A percentile compares a stretch with the other conserved stretches of the same genome.
Evolutionary conservation across 2,329 filamentous ascomycete species (phyloP).

Genomic region (Lasiodiplodia gonubiensis): DNA sequence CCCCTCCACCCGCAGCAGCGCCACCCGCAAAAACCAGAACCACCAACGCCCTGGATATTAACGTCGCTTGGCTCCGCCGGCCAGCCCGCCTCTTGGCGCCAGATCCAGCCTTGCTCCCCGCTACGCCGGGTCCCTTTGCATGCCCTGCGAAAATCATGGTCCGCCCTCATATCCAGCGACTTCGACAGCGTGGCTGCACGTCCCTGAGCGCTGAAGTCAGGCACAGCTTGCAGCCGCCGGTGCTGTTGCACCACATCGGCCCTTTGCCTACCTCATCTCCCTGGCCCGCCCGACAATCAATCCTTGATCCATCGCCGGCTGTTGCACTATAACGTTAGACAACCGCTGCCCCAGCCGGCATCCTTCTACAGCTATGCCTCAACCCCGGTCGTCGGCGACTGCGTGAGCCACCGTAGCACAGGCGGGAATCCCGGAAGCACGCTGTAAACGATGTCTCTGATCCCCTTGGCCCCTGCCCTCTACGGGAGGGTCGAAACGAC

Average conservation of each 20-base stretch:
- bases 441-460: conserved; percentile 19
- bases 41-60: conserved; percentile 18
- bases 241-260: conserved; percentile 18
- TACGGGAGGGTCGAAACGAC: conserved; percentile 13
- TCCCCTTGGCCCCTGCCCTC: conserved; percentile 19
- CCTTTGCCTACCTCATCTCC: conserved; percentile 26
- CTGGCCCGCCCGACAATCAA: conserved; percentile 5
- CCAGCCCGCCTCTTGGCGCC: neutral
- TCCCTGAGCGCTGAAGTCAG: conserved; percentile 11
- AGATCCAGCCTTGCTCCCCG: neutral
- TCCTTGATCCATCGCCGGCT: conserved; percentile 7
- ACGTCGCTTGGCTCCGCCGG: conserved; percentile 4
- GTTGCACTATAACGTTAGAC: conserved; percentile 13
- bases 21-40: neutral
- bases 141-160: conserved; percentile 8
- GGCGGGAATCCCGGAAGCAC: conserved; percentile 10
- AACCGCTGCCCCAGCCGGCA: neutral
- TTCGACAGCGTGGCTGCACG: neutral
- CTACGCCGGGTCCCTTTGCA: neutral
- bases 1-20: conserved; percentile 3
- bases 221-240: conserved; percentile 24
- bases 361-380: conserved; percentile 1
- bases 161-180: neutral
- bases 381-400: conserved; percentile 7
- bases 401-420: conserved; percentile 26